Base-by-base conservation (phyloP, 225 moss, liverwort and hornwort species). In the Antitrichia curtipendula region DNA sequence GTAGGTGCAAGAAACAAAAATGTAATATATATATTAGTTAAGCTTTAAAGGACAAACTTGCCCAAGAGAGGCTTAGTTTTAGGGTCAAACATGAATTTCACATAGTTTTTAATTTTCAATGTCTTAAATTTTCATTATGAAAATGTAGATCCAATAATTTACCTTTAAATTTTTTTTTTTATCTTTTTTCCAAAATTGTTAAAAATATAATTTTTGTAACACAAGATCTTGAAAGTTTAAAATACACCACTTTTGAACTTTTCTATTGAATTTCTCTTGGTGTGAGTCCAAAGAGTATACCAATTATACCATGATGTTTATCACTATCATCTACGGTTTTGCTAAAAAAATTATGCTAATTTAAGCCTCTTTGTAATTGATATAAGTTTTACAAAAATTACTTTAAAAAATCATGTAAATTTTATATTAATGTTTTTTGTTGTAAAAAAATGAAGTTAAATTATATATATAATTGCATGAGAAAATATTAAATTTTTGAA, bases 81-180 rank as follows among this genome's bases (percentile, higher is more conserved):
- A 21, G 6, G 6, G 6, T n/a, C 21, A 21, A 66, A n/a, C 1
- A 0, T n/a, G 0, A 66, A n/a, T 66, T 66, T 66, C 10, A 21
- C 2, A 21, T 65, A 12, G 1, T n/a, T n/a, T 4, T 21, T 66
- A n/a, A 66, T 66, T 66, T n/a, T 21, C 11, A 66, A 21, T n/a
- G 7, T n/a, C 20, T 65, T 21, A 11, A 21, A 36, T 20, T 6
- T 65, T n/a, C 12, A 66, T 1, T 21, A 3, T n/a, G 21, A 21
- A 66, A 66, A n/a, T 21, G 2, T n/a, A n/a, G 3, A 21, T 66
- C 4, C 1, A 66, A n/a, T 7, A n/a, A 21, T 36, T 4, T n/a
- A 21, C 0, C 2, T 0, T 34, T 15, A n/a, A n/a, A n/a, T 34
- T 0, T 19, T 6, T 1, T 6, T 6, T 17, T 62, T 36, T 10